Base-by-base conservation (phyloP, 176 grass and related monocot genomes). In the Lolium multiflorum region DNA sequence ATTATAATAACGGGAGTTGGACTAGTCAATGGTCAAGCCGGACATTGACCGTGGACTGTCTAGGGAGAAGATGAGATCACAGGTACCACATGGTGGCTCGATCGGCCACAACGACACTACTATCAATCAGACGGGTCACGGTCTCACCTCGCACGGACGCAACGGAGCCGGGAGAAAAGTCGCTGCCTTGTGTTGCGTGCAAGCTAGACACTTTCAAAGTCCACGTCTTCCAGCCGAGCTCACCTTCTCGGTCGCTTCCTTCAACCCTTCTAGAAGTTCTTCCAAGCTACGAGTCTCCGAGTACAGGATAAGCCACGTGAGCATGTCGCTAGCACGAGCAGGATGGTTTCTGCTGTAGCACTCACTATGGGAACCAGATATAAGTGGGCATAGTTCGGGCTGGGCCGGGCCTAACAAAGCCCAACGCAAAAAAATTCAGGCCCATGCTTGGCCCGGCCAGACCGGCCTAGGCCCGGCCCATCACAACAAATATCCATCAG, bases 1-100 rank as follows among this genome's bases (percentile, higher is more conserved):
- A 62, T 37, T 21, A 54, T 43, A 11, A 37, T 44, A 46, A 22
- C 15, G 0, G 35, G 16, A 21, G 37, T 81, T 82, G 58, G 90
- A 21, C 77, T 64, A 56, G 86, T 91, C 71, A 91, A 46, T 6
- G 22, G 82, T 91, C 86, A 91, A 82, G 77, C 0, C 12, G 3
- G 77, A 73, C 35, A 64, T 60, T 81, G 90, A 88, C 82, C 71
- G 62, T 88, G 69, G 89, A 85, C 85, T 43, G 41, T 43, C 41
- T 43, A 6, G 31, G 1, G 7, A 7, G 6, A 56, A 4, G 38
- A 74, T 55, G 59, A 3, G 57, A 11, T 25, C 3, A 39, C n/a
- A 1, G 80, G 74, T 51, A 72, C 43, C 39, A 44, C 47, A 15
- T 16, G 7, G 63, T 20, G 54, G 28, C 35, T 68, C 8, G 46